Conservation (phyloP, 352 stramenopile genomes). For the Globisporangium echinulatum region DNA sequence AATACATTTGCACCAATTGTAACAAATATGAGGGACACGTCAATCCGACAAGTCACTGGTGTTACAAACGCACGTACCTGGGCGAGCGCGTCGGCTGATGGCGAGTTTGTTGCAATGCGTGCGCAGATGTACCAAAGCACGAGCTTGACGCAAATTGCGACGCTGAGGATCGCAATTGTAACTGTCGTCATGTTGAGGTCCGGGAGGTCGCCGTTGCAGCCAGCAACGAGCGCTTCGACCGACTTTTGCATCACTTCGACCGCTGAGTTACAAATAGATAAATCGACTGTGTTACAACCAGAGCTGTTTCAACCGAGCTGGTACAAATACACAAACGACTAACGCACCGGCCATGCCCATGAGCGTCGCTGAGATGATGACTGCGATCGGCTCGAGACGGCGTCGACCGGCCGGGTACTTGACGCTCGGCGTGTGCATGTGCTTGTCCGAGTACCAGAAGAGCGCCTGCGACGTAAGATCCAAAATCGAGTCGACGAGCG, state of each 20-base stretch:
- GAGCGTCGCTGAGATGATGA: constrained; percentile 94
- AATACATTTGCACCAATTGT: background rate
- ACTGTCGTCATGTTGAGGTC: constrained; percentile 63
- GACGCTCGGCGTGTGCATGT: constrained; percentile 80
- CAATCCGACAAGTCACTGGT: too few species aligned
- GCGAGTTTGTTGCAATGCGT: constrained; percentile 57
- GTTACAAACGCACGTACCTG: constrained; percentile 28
- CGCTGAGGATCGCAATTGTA: constrained; percentile 59
- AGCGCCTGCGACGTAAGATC: constrained; percentile 92
- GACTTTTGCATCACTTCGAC: constrained; percentile 94
- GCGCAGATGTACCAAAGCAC: constrained; percentile 74
- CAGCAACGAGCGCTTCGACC: constrained; percentile 72
- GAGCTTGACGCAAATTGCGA: constrained; percentile 80
- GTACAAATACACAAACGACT: background rate
- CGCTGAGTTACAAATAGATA: constrained; percentile 17
- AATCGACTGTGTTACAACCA: background rate
- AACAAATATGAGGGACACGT: background rate
- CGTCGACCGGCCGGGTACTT: constrained; percentile 92
- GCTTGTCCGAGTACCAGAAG: constrained; percentile 93
- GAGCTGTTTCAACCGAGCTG: background rate
- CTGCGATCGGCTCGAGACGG: constrained; percentile 92
- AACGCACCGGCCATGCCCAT: constrained; percentile 91
- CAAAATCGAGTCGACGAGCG: constrained; percentile 91
- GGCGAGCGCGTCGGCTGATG: constrained; percentile 64
- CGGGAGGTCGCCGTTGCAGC: constrained; percentile 50